phyloP scores from a whole-genome alignment of 2,329 filamentous ascomycete species.

The Cladosporium sp. region DNA sequence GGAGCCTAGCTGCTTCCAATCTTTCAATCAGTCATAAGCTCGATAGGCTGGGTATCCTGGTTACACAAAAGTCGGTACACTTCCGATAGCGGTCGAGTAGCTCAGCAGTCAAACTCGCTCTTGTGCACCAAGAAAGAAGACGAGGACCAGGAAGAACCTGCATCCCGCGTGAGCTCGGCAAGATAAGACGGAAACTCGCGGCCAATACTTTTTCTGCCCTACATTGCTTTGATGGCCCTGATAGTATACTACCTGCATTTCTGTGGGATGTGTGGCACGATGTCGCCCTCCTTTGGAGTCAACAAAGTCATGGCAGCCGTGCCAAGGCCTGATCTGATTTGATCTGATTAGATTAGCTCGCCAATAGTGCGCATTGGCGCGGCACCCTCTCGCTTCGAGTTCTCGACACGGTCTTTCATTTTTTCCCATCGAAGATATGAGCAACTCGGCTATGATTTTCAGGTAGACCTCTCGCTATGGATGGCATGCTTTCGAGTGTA shows the following conservation, averaged over 20 bases:
- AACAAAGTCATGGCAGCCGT: background rate
- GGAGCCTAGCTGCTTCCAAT: too few relatives aligned
- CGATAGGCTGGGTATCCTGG: background rate
- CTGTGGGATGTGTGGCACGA: background rate
- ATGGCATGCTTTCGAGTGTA: background rate
- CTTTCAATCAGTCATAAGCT: too few relatives aligned
- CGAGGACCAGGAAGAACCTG: background rate
- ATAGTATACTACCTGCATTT: background rate
- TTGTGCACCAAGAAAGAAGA: too few relatives aligned
- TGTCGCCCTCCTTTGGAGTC: background rate
- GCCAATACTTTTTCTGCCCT: background rate
- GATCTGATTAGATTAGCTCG: background rate
- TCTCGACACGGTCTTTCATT: background rate
- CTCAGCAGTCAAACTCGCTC: background rate
- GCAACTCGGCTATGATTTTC: background rate
- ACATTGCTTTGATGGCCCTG: background rate
- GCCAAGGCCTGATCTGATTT: background rate
- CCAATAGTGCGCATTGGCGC: background rate
- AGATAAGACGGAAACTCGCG: background rate
- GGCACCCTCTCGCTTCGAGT: background rate
- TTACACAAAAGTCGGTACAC: background rate
- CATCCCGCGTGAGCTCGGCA: background rate
- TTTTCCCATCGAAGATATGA: background rate
- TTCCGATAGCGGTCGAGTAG: background rate
- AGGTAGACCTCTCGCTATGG: background rate